phyloP scores from a whole-genome alignment of 805 yeast genomes.

The Starmera amethionina region DNA sequence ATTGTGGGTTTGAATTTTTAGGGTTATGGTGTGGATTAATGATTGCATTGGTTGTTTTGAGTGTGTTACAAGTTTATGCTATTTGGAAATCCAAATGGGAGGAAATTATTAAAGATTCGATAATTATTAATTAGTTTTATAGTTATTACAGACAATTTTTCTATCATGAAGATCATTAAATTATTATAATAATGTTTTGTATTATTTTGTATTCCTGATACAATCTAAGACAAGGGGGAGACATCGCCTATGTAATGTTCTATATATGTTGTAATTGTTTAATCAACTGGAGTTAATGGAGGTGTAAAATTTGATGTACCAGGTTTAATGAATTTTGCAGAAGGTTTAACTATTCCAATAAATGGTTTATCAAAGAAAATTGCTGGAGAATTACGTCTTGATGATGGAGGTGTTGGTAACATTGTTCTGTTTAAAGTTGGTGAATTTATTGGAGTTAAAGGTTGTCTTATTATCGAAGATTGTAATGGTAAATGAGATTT shows the following conservation, averaged over 20 bases:
- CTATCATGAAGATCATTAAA: too few relatives aligned
- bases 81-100: conserved; percentile 35
- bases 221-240: too few relatives aligned
- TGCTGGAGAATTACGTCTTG: conserved; percentile 20
- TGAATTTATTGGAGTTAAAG: background rate
- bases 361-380: conserved; percentile 3
- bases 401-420: conserved; percentile 16
- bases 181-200: too few relatives aligned
- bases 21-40: conserved; percentile 59
- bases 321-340: background rate
- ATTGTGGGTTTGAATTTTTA: conserved; percentile 32
- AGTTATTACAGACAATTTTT: too few relatives aligned
- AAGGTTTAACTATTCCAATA: background rate
- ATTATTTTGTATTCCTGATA: too few relatives aligned
- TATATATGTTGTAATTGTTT: background rate
- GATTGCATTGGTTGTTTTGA: conserved; percentile 40
- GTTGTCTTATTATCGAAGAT: background rate
- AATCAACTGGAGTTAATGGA: conserved; percentile 15
- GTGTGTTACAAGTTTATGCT: conserved; percentile 32
- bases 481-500: too few relatives aligned
- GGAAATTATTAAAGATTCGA: conserved; percentile 29
- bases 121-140: too few relatives aligned
- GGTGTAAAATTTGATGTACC: conserved; percentile 4
- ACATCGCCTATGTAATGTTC: too few relatives aligned
- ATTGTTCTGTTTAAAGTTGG: background rate